Base-by-base conservation (phyloP, 768 basidiomycete genomes). In the Termitomyces eurrhizus region DNA sequence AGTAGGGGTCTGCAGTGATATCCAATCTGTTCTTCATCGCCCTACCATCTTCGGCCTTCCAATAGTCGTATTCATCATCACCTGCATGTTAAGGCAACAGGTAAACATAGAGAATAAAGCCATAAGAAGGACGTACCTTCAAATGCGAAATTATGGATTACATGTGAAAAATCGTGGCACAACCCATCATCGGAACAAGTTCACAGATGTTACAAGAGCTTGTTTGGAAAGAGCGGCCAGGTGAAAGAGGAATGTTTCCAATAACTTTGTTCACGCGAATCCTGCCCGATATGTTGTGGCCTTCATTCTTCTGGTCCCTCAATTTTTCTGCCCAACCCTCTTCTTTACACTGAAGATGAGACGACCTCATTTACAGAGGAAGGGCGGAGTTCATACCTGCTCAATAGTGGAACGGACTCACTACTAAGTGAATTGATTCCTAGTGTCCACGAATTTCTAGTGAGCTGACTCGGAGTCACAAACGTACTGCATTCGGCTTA, bases 201-300 rank as follows among this genome's bases (percentile, higher is more conserved):
- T 94, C 92, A 69, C 93, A 87, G 46, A 92, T 79, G 73, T 92
- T 86, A 63, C 89, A 86, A 56, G 82, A 77, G 69, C 87, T 88
- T 46, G 86, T 81, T 73, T 95, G 95, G 89, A 21, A 21, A 21
- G 21, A 21, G 21, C 21, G 21, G 21, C 21, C 21, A 21, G 21
- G 21, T 21, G 21, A 95, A 99, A n/a, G 93, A 93, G 49, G 92
- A 72, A 98, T 90, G 75, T 93, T 97, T 58, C 96, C 95, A 64
- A 94, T 83, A 64, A 98, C 96, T 74, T 98, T 97, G 83, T 98
- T 98, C 57, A 98, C 93, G 58, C 90, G 90, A 61, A 99, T 84
- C 56, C 88, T 87, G 48, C 97, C 97, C 26, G 88, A 85, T 63
- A 98, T 79, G 72, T 94, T 95, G 79, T 97, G 98, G 0, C 97